Conservation (phyloP, 352 stramenopile genomes). For the Phytopythium helicoides region DNA sequence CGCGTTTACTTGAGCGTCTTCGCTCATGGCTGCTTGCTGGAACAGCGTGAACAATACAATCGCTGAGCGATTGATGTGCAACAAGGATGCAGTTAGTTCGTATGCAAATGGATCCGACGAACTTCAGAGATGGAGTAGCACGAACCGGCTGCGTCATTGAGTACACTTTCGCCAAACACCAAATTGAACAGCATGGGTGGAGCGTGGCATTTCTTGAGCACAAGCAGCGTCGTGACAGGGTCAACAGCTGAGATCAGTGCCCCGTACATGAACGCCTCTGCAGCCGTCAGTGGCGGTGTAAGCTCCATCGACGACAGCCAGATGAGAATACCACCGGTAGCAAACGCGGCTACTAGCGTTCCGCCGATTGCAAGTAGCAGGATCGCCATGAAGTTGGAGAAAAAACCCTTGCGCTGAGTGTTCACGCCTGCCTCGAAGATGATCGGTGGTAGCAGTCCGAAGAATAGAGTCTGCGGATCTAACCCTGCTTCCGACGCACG, state of each 20-base stretch:
- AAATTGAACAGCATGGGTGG: slow-evolving; percentile 79
- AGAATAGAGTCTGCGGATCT: slow-evolving; percentile 54
- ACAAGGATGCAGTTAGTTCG: neutral
- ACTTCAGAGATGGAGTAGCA: neutral
- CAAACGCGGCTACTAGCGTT: slow-evolving; percentile 51
- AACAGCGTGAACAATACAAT: slow-evolving; percentile 79
- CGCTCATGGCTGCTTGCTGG: slow-evolving; percentile 44
- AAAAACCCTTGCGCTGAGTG: slow-evolving; percentile 61
- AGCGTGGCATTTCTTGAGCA: slow-evolving; percentile 62
- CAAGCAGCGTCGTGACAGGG: slow-evolving; percentile 74
- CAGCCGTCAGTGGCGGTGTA: slow-evolving; percentile 42
- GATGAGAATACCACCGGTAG: slow-evolving; percentile 39
- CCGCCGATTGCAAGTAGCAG: slow-evolving; percentile 40
- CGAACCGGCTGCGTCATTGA: slow-evolving; percentile 64
- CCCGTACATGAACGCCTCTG: slow-evolving; percentile 75
- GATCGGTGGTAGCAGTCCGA: slow-evolving; percentile 57
- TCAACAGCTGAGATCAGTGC: slow-evolving; percentile 81
- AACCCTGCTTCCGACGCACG: slow-evolving; percentile 30
- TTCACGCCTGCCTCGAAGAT: slow-evolving; percentile 67
- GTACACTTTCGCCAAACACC: slow-evolving; percentile 83
- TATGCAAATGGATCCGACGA: neutral
- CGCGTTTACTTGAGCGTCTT: slow-evolving; percentile 29
- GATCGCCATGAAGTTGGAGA: slow-evolving; percentile 44
- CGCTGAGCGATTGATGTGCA: slow-evolving; percentile 24
- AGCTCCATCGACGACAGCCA: slow-evolving; percentile 31